A percentile compares a stretch with the other conserved stretches of the same genome.
Evolutionary conservation across 257 asterid species (phyloP).

Genomic region (Solanum bulbocastanum): DNA sequence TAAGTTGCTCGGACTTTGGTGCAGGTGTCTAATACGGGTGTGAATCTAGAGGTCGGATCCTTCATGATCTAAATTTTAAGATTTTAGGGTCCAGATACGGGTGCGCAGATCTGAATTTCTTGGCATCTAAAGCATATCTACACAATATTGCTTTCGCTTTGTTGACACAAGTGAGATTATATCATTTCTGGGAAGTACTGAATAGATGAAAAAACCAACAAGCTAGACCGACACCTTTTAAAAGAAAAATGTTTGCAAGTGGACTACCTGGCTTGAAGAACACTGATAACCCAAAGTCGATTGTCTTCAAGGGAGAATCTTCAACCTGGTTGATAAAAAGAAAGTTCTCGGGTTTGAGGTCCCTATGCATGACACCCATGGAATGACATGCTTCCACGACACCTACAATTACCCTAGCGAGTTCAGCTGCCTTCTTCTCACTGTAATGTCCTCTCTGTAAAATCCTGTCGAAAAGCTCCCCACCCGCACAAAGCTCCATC

Average conservation of each 20-base stretch:
- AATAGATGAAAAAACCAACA: not conserved
- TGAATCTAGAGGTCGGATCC: not conserved
- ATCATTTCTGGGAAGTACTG: not conserved
- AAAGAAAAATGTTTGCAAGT: not conserved
- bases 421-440: slow-evolving; percentile 86
- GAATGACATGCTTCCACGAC: slow-evolving; percentile 82
- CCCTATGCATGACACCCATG: slow-evolving; percentile 84
- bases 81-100: not conserved
- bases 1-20: not conserved
- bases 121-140: not conserved
- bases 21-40: not conserved
- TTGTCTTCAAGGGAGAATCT: slow-evolving; percentile 58
- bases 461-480: slow-evolving; percentile 84
- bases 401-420: slow-evolving; percentile 68
- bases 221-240: not conserved
- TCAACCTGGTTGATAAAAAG: slow-evolving; percentile 53
- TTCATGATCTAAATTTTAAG: not conserved
- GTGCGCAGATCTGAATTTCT: not conserved
- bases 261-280: slow-evolving; percentile 81
- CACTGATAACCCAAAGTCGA: slow-evolving; percentile 73
- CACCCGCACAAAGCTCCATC: slow-evolving; percentile 82
- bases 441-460: slow-evolving; percentile 77
- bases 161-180: not conserved
- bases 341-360: slow-evolving; percentile 83
- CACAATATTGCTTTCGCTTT: not conserved